These are phyloP conservation scores for Pichia norvegensis DNA, from an alignment of 1,139 yeast species.

Conservation along the genomic window DNA sequence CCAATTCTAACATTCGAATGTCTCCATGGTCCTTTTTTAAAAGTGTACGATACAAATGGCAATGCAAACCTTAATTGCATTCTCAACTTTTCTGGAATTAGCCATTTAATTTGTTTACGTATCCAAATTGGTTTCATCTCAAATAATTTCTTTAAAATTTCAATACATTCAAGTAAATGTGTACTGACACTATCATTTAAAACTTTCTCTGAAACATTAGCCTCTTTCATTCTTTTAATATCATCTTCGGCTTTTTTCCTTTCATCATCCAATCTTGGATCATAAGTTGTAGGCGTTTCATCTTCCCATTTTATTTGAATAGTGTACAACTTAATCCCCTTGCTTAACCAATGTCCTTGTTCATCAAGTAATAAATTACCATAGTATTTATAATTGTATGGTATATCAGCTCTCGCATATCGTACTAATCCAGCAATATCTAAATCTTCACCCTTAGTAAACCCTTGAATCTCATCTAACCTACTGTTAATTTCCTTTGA, in stretches of 20 bases:
- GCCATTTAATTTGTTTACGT: slow-evolving; percentile 60
- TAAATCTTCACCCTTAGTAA: slow-evolving; percentile 37
- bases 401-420: slow-evolving; percentile 67
- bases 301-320: slow-evolving; percentile 39
- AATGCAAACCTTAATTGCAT: slow-evolving; percentile 62
- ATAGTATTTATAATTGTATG: slow-evolving; percentile 60
- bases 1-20: slow-evolving; percentile 80
- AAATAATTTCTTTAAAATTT: slow-evolving; percentile 47
- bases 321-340: slow-evolving; percentile 40
- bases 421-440: slow-evolving; percentile 85
- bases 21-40: slow-evolving; percentile 92
- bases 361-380: slow-evolving; percentile 35
- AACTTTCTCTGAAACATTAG: slow-evolving; percentile 16
- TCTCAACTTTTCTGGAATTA: slow-evolving; percentile 46
- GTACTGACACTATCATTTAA: slow-evolving; percentile 21
- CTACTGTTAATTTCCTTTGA: slow-evolving; percentile 38
- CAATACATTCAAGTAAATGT: slow-evolving; percentile 41
- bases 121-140: slow-evolving; percentile 79
- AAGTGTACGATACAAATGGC: slow-evolving; percentile 75
- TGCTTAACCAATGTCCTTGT: slow-evolving; percentile 46
- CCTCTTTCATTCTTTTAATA: slow-evolving; percentile 24
- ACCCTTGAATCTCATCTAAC: slow-evolving; percentile 21
- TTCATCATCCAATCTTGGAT: slow-evolving; percentile 33
- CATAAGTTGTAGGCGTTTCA: slow-evolving; percentile 40
- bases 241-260: slow-evolving; percentile 29